Percentiles rank a stretch among this genome's conserved stretches.
phyloP scores from a whole-genome alignment of 352 stramenopile genomes.

The Blastocystis sp. region DNA sequence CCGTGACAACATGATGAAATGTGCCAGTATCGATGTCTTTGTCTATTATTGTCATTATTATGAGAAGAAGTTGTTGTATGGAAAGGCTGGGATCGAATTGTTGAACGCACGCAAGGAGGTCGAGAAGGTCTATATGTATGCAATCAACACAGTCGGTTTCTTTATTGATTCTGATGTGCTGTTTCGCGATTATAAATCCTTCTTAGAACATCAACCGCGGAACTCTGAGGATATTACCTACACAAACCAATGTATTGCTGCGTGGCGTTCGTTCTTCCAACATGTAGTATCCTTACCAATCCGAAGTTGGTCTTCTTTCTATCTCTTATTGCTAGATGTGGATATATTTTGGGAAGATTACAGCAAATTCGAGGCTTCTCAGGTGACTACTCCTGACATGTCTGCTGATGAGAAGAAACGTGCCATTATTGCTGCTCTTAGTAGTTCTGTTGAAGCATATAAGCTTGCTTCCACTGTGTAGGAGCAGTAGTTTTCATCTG shows the following conservation, averaged over 20 bases:
- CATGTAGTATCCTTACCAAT: background rate
- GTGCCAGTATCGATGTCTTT: slow-evolving; percentile 29
- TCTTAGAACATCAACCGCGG: background rate
- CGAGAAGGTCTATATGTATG: background rate
- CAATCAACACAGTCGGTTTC: slow-evolving; percentile 9
- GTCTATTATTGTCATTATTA: slow-evolving; percentile 49
- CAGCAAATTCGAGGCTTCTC: slow-evolving; percentile 7
- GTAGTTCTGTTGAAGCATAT: background rate
- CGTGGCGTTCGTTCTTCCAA: background rate
- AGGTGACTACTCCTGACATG: background rate
- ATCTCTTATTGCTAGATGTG: background rate
- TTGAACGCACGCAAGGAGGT: background rate
- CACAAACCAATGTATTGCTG: background rate
- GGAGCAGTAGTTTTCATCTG: background rate
- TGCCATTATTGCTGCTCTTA: background rate
- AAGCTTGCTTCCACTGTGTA: background rate
- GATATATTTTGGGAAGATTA: slow-evolving; percentile 37
- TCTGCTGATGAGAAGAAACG: background rate
- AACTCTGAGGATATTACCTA: background rate
- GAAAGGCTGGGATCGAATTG: background rate
- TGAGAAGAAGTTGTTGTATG: background rate
- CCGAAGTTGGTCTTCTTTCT: background rate
- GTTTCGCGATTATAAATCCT: slow-evolving; percentile 9
- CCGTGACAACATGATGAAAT: background rate
- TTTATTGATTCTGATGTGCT: slow-evolving; percentile 24